Percentiles rank a stretch among this genome's conserved stretches.
phyloP scores from a whole-genome alignment of 1,284 basidiomycete genomes.

The Chiua sp. region DNA sequence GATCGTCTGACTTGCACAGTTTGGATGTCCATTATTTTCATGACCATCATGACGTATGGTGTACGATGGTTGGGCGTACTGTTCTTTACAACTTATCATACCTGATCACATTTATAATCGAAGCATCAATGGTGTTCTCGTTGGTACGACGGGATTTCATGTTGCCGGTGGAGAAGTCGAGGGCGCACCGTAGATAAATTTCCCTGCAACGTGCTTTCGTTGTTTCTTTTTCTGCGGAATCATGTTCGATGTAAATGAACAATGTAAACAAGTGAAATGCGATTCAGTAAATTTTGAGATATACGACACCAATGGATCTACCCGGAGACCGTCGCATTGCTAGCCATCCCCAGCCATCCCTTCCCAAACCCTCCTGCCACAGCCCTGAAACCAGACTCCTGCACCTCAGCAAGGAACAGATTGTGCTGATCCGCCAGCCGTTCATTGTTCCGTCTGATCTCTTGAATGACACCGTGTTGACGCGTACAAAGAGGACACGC shows the following conservation, averaged over 20 bases:
- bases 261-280: not conserved
- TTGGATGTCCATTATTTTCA: no score
- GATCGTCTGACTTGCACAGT: not conserved
- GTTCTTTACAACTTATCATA: no score
- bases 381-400: slow-evolving; percentile 83
- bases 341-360: slow-evolving; percentile 63
- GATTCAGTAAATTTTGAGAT: not conserved
- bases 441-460: slow-evolving; percentile 86
- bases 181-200: no score
- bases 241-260: no score
- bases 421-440: slow-evolving; percentile 86
- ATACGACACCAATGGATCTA: not conserved
- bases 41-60: no score
- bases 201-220: no score
- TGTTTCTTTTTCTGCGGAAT: no score
- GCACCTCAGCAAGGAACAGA: slow-evolving; percentile 85
- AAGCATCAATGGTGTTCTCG: no score
- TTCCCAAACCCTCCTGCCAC: slow-evolving; percentile 83
- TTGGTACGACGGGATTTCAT: no score
- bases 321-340: slow-evolving; percentile 2
- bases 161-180: no score
- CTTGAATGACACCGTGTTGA: slow-evolving; percentile 88
- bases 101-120: no score
- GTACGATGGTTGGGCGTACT: no score
- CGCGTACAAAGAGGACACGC: slow-evolving; percentile 46